phyloP scores from a whole-genome alignment of 306 rosid genomes.

The Malus fusca region DNA sequence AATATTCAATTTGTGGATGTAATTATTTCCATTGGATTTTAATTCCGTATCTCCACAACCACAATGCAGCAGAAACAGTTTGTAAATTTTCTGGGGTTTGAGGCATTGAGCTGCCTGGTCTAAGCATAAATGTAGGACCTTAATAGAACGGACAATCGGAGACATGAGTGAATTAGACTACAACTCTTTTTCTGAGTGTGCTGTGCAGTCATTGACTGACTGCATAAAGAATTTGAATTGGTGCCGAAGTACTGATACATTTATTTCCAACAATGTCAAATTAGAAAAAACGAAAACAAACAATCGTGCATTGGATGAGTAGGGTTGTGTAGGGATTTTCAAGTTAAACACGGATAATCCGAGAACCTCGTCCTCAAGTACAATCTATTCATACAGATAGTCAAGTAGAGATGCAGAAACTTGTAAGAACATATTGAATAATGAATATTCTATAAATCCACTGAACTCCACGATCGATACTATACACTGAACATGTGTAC shows the following conservation, averaged over 20 bases:
- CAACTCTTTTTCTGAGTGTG: too few relatives aligned
- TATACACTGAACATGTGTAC: conserved; percentile 1
- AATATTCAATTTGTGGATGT: background rate
- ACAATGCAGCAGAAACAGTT: background rate
- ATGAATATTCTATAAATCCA: background rate
- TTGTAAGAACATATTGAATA: background rate
- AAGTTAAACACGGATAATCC: background rate
- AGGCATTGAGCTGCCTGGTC: too few relatives aligned
- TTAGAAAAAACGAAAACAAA: background rate
- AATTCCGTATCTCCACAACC: background rate
- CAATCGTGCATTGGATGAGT: background rate
- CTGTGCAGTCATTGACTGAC: too few relatives aligned
- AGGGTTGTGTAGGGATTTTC: background rate
- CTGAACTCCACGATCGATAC: background rate
- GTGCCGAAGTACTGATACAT: too few relatives aligned
- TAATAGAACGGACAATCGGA: too few relatives aligned
- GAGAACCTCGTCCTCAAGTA: too few relatives aligned
- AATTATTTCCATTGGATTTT: background rate
- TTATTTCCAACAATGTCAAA: background rate
- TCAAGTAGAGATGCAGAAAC: background rate
- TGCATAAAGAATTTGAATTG: too few relatives aligned
- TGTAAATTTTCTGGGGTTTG: background rate
- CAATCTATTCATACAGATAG: too few relatives aligned
- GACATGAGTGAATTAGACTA: too few relatives aligned
- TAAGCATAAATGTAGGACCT: background rate